phyloP scores from a whole-genome alignment of 345 rosid species.

The Brassica cretica region DNA sequence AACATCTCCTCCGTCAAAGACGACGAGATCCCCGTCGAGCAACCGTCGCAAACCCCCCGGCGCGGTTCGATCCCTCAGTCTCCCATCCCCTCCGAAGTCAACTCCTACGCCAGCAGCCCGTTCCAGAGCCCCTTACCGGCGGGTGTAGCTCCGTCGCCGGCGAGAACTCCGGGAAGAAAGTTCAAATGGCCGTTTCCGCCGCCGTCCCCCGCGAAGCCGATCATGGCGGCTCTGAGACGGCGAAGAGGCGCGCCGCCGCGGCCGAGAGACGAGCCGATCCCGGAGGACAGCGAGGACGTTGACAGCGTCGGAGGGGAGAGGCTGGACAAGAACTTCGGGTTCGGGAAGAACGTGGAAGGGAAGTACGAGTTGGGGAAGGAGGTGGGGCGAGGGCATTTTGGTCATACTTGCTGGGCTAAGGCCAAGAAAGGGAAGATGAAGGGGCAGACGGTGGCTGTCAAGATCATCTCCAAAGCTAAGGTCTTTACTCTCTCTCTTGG shows the following conservation, averaged over 20 bases:
- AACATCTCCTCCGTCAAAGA: constrained; percentile 46
- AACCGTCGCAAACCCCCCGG: neutral
- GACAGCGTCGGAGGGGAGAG: constrained; percentile 32
- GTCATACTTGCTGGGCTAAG: constrained; percentile 92
- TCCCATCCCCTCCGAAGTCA: constrained; percentile 42
- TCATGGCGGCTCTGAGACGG: constrained; percentile 67
- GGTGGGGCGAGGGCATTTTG: constrained; percentile 97
- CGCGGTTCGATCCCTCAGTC: constrained; percentile 33
- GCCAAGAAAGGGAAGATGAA: constrained; percentile 88
- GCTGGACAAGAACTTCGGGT: constrained; percentile 87
- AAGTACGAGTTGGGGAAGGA: constrained; percentile 86
- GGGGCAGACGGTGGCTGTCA: constrained; percentile 81
- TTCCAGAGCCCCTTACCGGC: constrained; percentile 78
- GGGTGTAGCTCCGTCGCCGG: constrained; percentile 85
- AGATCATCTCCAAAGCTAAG: constrained; percentile 93
- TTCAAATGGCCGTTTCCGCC: constrained; percentile 95
- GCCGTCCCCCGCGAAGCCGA: constrained; percentile 97
- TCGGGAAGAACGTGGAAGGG: constrained; percentile 65
- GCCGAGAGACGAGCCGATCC: constrained; percentile 66
- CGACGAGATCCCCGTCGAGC: constrained; percentile 36
- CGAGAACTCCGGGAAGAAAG: constrained; percentile 83
- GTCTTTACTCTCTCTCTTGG: constrained; percentile 26
- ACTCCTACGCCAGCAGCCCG: constrained; percentile 61
- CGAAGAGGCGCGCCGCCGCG: constrained; percentile 47
- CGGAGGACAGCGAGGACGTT: constrained; percentile 49